Base-by-base conservation (phyloP, 2,329 filamentous ascomycete species). In the Sarocladium oryzae region DNA sequence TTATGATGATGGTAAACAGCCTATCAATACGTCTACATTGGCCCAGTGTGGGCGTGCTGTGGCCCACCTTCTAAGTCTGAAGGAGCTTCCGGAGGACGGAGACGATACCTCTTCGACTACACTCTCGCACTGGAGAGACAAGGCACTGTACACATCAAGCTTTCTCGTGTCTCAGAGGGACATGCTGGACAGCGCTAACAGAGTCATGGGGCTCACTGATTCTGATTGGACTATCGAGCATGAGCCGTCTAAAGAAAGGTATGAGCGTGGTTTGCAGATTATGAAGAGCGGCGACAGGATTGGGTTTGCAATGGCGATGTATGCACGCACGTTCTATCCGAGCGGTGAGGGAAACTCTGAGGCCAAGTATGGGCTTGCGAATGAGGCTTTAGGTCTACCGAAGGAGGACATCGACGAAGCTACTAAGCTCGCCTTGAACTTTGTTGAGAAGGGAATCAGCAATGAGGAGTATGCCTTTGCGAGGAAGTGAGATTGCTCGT, bases 131-230 rank as follows among this genome's bases (percentile, higher is more conserved):
- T 70, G 57, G 56, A 65, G 18, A 2, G 79, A 83, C 62, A 70
- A 72, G 48, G 55, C 58, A 0, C 59, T 84, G 2, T 79, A 73
- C 56, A 56, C 84, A 10, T 71, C 69, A 7, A 82, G 77, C 54
- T 87, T 85, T 66, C 62, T 67, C 10, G 57, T 82, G 54, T 79
- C 66, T 53, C 85, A 88, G 63, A 71, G 73, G 10, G 83, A 88
- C 9, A 86, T 88, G 69, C 72, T 88, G 51, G 75, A 77, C 35
- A 76, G 74, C n/a, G 64, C 84, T 11, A 72, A 82, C 58, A 75
- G 77, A 0, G 82, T 82, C 3, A 77, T 78, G 0, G 75, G 75
- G 0, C 80, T 76, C 0, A 76, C 66, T 1, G 77, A 83, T 35
- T 65, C 63, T 0, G 83, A 86, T 58, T 88, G 84, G 84, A 72